Base-by-base conservation (phyloP, 1,284 basidiomycete genomes). In the Agaricales sp. region DNA sequence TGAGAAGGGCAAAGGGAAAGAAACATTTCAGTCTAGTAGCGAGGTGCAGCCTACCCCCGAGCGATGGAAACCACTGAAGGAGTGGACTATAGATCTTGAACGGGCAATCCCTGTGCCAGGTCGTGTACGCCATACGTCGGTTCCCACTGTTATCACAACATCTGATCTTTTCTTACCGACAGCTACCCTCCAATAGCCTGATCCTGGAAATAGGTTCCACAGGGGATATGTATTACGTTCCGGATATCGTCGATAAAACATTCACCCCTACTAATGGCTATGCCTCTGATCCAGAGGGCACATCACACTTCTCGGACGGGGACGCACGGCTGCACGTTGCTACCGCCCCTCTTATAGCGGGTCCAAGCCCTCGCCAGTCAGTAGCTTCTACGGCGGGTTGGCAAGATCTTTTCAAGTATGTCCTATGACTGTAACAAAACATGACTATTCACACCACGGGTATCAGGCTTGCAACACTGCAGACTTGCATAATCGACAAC, bases 351-450 rank as follows among this genome's bases (percentile, higher is more conserved):
- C 53, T 14, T 14, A 19, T 51, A 30, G n/a, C 43, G n/a, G 39
- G 46, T 23, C 46, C 47, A 16, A 51, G 16, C n/a, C n/a, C n/a
- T n/a, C n/a, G n/a, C n/a, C 30, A 35, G n/a, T n/a, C 30, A n/a
- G n/a, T n/a, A 35, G 50, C 58, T 3, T 70, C 63, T 58, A 82
- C 78, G 4, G 72, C 80, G 18, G 70, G 63, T n/a, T 80, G 74
- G 70, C 80, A 84, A 51, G 82, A 86, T 53, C 64, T 89, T 21
- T 74, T 81, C 54, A 80, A 79, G 86, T 87, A 53, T 53, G 77
- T 65, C 30, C 52, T n/a, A n/a, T n/a, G n/a, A n/a, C n/a, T n/a
- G n/a, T n/a, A n/a, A n/a, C n/a, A n/a, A n/a, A n/a, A n/a, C n/a
- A n/a, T n/a, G n/a, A n/a, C n/a, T n/a, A n/a, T n/a, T n/a, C n/a